Conservation (phyloP, 139 green algal species). For the Tetradesmus obliquus region DNA sequence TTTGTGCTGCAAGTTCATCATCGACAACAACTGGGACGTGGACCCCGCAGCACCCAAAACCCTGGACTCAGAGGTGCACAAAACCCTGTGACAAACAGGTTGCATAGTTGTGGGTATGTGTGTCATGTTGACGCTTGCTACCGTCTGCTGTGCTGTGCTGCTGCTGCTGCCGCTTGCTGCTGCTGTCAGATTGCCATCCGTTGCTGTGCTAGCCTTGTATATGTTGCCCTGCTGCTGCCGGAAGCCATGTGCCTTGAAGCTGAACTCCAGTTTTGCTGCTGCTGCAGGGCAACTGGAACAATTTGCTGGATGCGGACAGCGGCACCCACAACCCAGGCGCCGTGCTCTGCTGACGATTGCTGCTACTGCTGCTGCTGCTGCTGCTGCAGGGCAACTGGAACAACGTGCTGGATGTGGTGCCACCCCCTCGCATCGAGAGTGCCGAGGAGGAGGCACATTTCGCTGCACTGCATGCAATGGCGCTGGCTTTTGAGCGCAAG, state of each 20-base stretch:
- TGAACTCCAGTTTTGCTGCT: neutral
- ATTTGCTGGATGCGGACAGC: constrained; percentile 62
- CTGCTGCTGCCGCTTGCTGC: too few relatives aligned
- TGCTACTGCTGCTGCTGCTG: constrained; percentile 8
- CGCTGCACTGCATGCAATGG: constrained; percentile 55
- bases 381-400: constrained; percentile 76
- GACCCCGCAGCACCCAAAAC: constrained; percentile 66
- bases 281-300: constrained; percentile 79
- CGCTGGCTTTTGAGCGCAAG: constrained; percentile 57
- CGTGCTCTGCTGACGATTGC: neutral
- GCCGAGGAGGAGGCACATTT: constrained; percentile 52
- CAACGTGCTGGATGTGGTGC: constrained; percentile 71
- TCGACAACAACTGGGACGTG: constrained; percentile 79
- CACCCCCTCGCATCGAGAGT: constrained; percentile 50
- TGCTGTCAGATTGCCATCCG: too few relatives aligned
- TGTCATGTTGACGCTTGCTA: neutral
- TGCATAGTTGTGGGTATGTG: neutral
- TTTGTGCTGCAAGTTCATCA: constrained; percentile 81
- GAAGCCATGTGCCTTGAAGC: too few relatives aligned
- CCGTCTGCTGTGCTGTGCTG: too few relatives aligned
- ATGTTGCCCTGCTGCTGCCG: too few relatives aligned
- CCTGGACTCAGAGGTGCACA: neutral
- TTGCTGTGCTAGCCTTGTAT: too few relatives aligned
- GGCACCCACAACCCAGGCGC: too few relatives aligned
- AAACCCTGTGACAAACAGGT: too few relatives aligned